Evolutionary conservation across 345 rosid genomes (phyloP).

Genomic region (Geranium rotundifolium): DNA sequence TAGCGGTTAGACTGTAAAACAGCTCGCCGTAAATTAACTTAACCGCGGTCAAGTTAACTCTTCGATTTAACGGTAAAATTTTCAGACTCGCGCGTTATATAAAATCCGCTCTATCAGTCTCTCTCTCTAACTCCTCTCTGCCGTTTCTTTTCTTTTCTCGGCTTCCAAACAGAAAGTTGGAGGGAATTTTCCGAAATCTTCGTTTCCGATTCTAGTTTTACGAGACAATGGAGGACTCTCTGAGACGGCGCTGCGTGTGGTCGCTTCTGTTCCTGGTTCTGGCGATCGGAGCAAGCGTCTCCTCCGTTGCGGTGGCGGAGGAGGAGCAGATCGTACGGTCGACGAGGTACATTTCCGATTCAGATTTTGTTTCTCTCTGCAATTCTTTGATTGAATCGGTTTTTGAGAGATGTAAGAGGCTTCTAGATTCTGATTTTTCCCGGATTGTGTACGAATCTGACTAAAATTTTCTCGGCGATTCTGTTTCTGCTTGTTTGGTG

Average conservation of each 20-base stretch:
- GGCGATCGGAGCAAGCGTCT: constrained; percentile 22
- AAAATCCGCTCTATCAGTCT: constrained; percentile 9
- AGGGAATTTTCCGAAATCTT: background rate
- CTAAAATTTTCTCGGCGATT: too few species aligned
- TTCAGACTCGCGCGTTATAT: constrained; percentile 14
- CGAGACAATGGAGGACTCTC: constrained; percentile 40
- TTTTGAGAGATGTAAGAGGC: background rate
- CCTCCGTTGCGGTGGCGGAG: background rate
- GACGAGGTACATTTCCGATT: background rate
- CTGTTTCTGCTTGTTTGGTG: background rate
- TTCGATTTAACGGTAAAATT: background rate
- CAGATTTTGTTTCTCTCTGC: background rate
- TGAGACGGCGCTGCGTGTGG: constrained; percentile 19
- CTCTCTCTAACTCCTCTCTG: constrained; percentile 6
- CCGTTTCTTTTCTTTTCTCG: background rate
- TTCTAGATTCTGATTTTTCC: too few species aligned
- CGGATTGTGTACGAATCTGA: too few species aligned
- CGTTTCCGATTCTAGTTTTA: background rate
- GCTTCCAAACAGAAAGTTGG: background rate
- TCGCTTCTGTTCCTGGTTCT: constrained; percentile 31
- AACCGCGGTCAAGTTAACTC: background rate
- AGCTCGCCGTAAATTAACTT: too few species aligned
- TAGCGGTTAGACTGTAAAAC: too few species aligned
- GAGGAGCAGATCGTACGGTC: background rate
- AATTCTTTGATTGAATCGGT: background rate